Evolutionary conservation across 2,329 filamentous ascomycete species (phyloP).

Genomic region (Lachnum nothofagi): DNA sequence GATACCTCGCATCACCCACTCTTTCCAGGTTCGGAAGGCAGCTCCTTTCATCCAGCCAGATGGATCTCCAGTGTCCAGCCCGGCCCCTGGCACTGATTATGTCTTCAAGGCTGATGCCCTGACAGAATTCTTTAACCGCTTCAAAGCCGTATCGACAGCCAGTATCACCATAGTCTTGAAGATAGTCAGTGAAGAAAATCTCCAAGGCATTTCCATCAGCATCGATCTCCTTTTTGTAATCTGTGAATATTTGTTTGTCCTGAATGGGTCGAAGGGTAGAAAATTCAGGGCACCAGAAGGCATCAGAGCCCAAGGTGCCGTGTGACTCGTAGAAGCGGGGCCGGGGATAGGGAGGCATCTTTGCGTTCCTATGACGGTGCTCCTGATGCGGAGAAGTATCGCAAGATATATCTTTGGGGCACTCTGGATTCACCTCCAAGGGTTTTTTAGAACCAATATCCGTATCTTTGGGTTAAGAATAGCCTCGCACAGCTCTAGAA

Average conservation of each 20-base stretch:
- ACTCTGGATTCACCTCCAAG: no score
- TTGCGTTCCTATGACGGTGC: no score
- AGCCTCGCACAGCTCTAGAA: no score
- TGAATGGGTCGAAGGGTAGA: not conserved
- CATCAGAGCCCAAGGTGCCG: no score
- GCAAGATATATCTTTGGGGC: no score
- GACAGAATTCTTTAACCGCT: not conserved
- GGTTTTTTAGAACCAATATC: no score
- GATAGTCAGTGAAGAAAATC: not conserved
- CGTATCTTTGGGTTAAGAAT: no score
- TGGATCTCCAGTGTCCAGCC: not conserved
- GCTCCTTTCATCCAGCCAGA: slow-evolving; percentile 6
- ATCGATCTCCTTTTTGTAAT: not conserved
- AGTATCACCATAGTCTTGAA: not conserved
- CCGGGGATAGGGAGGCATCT: no score
- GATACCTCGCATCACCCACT: not conserved
- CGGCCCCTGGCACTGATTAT: not conserved
- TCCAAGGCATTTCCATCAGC: slow-evolving; percentile 1
- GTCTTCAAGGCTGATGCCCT: not conserved
- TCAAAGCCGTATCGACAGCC: not conserved
- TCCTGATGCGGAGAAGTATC: no score
- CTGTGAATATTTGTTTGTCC: not conserved
- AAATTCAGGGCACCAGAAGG: not conserved
- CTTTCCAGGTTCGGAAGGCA: not conserved
- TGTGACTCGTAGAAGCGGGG: no score